Conservation (phyloP, 2,329 filamentous ascomycete species). For the Metarhizium album region DNA sequence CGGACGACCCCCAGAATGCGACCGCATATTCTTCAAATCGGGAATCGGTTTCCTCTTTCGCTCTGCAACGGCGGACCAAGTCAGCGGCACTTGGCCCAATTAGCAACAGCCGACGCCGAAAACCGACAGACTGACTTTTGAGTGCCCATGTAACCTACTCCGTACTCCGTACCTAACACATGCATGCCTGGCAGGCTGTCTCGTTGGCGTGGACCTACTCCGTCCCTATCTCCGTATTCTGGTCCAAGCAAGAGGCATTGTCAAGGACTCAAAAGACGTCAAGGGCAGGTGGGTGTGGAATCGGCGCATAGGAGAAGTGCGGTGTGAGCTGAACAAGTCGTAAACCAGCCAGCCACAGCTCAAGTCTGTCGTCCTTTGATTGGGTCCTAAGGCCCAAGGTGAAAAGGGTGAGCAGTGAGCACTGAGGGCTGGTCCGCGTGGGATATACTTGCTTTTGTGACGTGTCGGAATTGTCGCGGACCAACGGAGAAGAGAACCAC, state of each 20-base stretch:
- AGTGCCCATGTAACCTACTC: neutral
- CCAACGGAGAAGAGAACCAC: neutral
- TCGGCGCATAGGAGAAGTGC: neutral
- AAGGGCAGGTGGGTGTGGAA: too few relatives aligned
- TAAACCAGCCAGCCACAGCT: neutral
- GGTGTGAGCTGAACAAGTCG: neutral
- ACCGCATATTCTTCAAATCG: neutral
- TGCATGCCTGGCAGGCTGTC: conserved; percentile 1
- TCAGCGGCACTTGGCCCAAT: neutral
- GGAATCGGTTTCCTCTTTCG: neutral
- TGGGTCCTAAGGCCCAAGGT: neutral
- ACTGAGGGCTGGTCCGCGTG: neutral
- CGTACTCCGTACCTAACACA: neutral
- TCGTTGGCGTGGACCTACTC: too few relatives aligned
- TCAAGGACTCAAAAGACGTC: too few relatives aligned
- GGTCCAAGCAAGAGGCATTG: too few relatives aligned
- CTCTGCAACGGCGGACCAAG: neutral
- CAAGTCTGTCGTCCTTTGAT: neutral
- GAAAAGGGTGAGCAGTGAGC: too few relatives aligned
- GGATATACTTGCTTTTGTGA: conserved; percentile 4
- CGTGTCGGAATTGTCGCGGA: neutral
- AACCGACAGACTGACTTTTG: neutral
- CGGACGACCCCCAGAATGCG: neutral
- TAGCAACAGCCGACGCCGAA: neutral
- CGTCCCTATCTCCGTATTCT: too few relatives aligned